Evolutionary conservation across 768 basidiomycete genomes (phyloP).

Genomic region (Lentinula edodes): DNA sequence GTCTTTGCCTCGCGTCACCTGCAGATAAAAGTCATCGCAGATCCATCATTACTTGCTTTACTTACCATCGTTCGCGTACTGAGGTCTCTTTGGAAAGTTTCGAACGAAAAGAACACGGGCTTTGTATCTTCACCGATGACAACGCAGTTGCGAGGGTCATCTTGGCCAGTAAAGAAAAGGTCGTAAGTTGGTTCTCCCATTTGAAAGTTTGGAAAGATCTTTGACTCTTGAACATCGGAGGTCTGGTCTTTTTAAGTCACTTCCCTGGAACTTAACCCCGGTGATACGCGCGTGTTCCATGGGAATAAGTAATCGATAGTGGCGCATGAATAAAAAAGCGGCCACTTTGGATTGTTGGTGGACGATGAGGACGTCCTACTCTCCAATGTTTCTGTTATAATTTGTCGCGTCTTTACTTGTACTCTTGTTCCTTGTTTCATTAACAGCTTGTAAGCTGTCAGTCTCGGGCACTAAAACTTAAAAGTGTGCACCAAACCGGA

Average conservation of each 20-base stretch:
- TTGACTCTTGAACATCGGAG: slow-evolving; percentile 6
- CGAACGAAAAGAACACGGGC: slow-evolving; percentile 61
- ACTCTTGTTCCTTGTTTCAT: neutral
- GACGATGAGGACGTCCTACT: neutral
- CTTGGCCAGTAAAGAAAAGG: slow-evolving; percentile 65
- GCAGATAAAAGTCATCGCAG: slow-evolving; percentile 3
- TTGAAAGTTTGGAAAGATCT: slow-evolving; percentile 1
- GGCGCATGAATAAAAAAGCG: slow-evolving; percentile 37
- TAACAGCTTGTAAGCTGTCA: neutral
- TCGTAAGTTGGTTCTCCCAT: slow-evolving; percentile 38
- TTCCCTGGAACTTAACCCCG: slow-evolving; percentile 37
- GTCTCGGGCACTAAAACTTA: neutral
- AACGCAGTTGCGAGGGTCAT: slow-evolving; percentile 62
- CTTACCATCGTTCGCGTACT: slow-evolving; percentile 47
- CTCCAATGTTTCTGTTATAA: neutral
- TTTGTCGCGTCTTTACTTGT: neutral
- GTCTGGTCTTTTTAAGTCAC: slow-evolving; percentile 31
- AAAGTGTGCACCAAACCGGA: slow-evolving; percentile 3
- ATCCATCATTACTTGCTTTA: slow-evolving; percentile 5
- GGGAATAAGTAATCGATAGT: slow-evolving; percentile 49
- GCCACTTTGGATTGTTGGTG: neutral
- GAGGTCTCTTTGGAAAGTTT: slow-evolving; percentile 45
- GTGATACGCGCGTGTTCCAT: slow-evolving; percentile 48
- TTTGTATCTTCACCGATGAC: slow-evolving; percentile 61
- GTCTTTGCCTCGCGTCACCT: slow-evolving; percentile 38